Evolutionary conservation across 805 yeast genomes (phyloP).

Genomic region (Pichia phayaonensis): DNA sequence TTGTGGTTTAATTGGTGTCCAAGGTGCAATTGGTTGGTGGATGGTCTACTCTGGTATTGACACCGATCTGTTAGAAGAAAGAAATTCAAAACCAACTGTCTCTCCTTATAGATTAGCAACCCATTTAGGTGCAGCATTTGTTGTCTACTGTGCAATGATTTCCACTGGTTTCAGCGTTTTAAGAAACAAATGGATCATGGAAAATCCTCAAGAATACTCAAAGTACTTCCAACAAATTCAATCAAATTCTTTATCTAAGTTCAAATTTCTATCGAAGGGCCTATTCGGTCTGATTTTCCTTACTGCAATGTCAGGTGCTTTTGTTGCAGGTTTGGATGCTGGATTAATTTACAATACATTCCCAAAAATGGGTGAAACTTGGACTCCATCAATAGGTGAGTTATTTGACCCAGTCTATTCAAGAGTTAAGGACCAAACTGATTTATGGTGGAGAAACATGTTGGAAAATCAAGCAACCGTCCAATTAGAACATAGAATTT

Average conservation of each 20-base stretch:
- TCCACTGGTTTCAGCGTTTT: conserved; percentile 84
- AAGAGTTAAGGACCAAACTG: conserved; percentile 58
- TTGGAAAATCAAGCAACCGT: conserved; percentile 96
- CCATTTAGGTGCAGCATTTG: conserved; percentile 88
- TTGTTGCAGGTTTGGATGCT: conserved; percentile 98
- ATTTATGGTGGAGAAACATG: conserved; percentile 84
- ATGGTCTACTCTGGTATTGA: conserved; percentile 96
- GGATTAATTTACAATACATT: conserved; percentile 93
- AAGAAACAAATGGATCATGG: conserved; percentile 62
- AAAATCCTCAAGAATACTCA: conserved; percentile 52
- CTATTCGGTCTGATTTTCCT: conserved; percentile 65
- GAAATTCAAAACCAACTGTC: conserved; percentile 94
- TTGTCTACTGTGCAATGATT: conserved; percentile 80
- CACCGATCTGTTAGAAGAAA: conserved; percentile 63
- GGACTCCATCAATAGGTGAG: conserved; percentile 70
- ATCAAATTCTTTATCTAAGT: conserved; percentile 49
- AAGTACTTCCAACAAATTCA: conserved; percentile 50
- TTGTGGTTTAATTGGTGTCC: conserved; percentile 75
- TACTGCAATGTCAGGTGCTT: conserved; percentile 96
- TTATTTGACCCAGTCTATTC: conserved; percentile 69
- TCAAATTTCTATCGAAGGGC: conserved; percentile 48
- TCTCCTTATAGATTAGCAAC: conserved; percentile 92
- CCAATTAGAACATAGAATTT: conserved; percentile 79
- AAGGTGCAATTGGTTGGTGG: conserved; percentile 99
- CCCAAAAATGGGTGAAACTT: conserved; percentile 91